phyloP scores from a whole-genome alignment of 352 stramenopile genomes.

The Phytopythium boreale region DNA sequence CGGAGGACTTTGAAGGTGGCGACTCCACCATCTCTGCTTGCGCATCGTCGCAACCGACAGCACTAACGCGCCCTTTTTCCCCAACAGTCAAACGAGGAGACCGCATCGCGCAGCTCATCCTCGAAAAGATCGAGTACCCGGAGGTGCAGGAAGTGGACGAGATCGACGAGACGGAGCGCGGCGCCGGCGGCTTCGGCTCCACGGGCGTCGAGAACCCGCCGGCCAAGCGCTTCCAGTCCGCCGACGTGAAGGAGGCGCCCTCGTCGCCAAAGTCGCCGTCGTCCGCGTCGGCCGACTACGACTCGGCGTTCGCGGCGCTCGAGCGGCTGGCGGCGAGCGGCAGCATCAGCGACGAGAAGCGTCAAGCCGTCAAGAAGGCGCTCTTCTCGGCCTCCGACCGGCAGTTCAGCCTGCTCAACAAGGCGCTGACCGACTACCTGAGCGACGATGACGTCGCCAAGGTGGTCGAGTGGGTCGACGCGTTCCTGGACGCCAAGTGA shows the following conservation, averaged over 20 bases:
- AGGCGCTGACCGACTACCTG: slow-evolving; percentile 43
- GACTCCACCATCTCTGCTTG: not conserved
- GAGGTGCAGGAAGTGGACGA: slow-evolving; percentile 92
- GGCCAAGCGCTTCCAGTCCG: slow-evolving; percentile 42
- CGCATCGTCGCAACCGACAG: not conserved
- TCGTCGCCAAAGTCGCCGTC: slow-evolving; percentile 1
- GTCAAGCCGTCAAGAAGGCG: slow-evolving; percentile 48
- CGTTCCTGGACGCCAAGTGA: slow-evolving; percentile 42
- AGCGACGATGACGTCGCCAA: slow-evolving; percentile 33
- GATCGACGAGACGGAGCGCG: slow-evolving; percentile 94
- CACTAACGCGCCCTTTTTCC: not conserved
- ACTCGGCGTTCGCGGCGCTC: slow-evolving; percentile 35
- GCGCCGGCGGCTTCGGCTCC: slow-evolving; percentile 94
- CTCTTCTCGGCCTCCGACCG: slow-evolving; percentile 48
- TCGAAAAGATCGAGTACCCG: slow-evolving; percentile 94
- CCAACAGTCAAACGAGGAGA: slow-evolving; percentile 90
- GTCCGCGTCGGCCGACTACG: slow-evolving; percentile 9
- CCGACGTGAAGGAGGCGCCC: slow-evolving; percentile 6
- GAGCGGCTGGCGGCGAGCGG: slow-evolving; percentile 47
- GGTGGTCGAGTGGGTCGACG: slow-evolving; percentile 67
- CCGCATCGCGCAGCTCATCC: slow-evolving; percentile 97
- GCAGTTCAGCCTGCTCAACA: slow-evolving; percentile 54
- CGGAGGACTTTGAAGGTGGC: slow-evolving; percentile 87
- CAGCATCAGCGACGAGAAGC: slow-evolving; percentile 48
- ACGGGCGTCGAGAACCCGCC: slow-evolving; percentile 83